Percentiles rank a stretch among this genome's conserved stretches.
These are phyloP conservation scores for Casuarina glauca DNA, from an alignment of 306 rosid species.

Conservation along the genomic window DNA sequence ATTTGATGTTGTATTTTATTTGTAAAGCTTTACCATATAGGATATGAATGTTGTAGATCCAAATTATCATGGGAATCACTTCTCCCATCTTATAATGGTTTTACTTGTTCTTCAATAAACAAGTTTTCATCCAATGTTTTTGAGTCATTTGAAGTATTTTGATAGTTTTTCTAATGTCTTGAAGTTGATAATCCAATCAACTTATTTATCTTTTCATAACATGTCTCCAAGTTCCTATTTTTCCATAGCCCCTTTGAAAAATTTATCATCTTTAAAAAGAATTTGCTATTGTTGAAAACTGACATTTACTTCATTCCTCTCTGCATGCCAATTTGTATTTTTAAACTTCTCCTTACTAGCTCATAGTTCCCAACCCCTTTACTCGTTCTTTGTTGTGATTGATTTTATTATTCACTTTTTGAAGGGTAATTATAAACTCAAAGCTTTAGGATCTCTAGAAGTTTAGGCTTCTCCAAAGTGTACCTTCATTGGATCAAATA, in stretches of 20 bases:
- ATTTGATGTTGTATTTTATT: too few relatives aligned
- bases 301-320: background rate
- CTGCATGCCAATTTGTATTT: background rate
- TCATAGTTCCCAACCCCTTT: slow-evolving; percentile 14
- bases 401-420: background rate
- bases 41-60: too few relatives aligned
- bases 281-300: background rate
- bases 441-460: slow-evolving; percentile 99
- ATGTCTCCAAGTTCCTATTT: background rate
- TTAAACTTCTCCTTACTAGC: background rate
- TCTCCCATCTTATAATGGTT: too few relatives aligned
- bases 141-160: background rate
- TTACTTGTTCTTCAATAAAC: too few relatives aligned
- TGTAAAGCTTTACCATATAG: too few relatives aligned
- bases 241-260: too few relatives aligned
- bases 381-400: background rate
- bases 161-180: background rate
- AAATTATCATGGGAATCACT: too few relatives aligned
- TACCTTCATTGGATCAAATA: slow-evolving; percentile 94
- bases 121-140: too few relatives aligned
- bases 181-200: background rate
- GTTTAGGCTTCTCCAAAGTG: slow-evolving; percentile 80
- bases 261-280: background rate
- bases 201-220: background rate
- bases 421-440: slow-evolving; percentile 89